These are phyloP conservation scores for Dichotomocladium elegans DNA, from an alignment of 371 early-diverging fungal genomes.

Conservation along the genomic window DNA sequence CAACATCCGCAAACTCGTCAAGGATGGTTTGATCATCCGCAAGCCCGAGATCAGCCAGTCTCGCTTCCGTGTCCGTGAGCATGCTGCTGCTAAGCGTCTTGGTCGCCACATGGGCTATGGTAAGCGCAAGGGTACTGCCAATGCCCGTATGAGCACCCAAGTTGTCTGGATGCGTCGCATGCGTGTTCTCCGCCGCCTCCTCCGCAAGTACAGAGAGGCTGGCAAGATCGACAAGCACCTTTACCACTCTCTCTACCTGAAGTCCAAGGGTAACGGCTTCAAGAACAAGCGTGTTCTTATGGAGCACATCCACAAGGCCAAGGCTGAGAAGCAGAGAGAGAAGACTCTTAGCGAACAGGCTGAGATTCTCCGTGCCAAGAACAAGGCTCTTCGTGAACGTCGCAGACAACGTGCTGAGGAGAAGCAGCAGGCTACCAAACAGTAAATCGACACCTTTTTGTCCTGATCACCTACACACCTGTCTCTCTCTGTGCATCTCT, in stretches of 20 bases:
- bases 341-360: constrained; percentile 97
- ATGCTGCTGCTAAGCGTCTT: constrained; percentile 92
- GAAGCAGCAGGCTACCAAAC: constrained; percentile 47
- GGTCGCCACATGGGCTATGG: constrained; percentile 99
- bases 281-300: constrained; percentile 99
- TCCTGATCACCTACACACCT: too few relatives aligned
- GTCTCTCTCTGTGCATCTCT: too few relatives aligned
- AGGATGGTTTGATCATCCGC: constrained; percentile 97
- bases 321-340: constrained; percentile 97
- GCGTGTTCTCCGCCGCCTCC: constrained; percentile 96
- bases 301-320: constrained; percentile 99
- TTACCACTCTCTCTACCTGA: constrained; percentile 96
- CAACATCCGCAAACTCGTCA: constrained; percentile 95
- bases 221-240: constrained; percentile 98
- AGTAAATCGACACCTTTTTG: not conserved
- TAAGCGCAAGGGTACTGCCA: constrained; percentile 98
- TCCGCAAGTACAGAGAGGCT: constrained; percentile 97
- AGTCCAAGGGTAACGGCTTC: constrained; percentile 99
- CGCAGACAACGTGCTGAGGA: constrained; percentile 81
- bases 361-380: constrained; percentile 95
- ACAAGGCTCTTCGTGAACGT: constrained; percentile 95
- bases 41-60: constrained; percentile 94
- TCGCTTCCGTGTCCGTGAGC: constrained; percentile 94
- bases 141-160: constrained; percentile 97
- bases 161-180: constrained; percentile 99